A percentile compares a stretch with the other conserved stretches of the same genome.
phyloP scores from a whole-genome alignment of 257 asterid genomes.

The Solanum bukasovii region DNA sequence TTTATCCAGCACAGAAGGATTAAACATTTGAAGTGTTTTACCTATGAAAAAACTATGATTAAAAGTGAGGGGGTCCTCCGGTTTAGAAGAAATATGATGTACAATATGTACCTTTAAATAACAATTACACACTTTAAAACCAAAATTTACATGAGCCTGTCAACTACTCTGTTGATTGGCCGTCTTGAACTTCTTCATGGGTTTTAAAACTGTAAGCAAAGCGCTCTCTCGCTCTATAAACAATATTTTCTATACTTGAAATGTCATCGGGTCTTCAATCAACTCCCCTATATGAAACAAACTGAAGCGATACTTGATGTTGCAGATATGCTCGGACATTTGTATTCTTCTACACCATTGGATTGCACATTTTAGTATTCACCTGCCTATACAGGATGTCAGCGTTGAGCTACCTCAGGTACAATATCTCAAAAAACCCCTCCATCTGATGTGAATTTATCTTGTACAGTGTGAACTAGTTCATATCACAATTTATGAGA shows the following conservation, averaged over 20 bases:
- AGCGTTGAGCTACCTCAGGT: constrained; percentile 92
- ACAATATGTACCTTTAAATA: background rate
- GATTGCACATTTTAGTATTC: constrained; percentile 88
- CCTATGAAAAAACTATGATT: background rate
- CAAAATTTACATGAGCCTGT: background rate
- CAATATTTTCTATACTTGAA: background rate
- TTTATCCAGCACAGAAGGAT: background rate
- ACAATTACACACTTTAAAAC: background rate
- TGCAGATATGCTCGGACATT: constrained; percentile 87
- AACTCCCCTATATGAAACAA: background rate
- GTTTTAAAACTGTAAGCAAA: background rate
- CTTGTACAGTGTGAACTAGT: background rate
- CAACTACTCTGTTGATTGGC: background rate
- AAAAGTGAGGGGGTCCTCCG: background rate
- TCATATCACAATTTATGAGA: background rate
- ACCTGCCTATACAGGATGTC: constrained; percentile 97
- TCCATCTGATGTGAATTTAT: background rate
- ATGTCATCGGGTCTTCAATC: background rate
- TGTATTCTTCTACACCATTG: constrained; percentile 92
- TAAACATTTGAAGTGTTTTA: background rate
- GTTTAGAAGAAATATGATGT: background rate
- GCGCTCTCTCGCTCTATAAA: background rate
- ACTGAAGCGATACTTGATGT: background rate
- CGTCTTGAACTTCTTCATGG: background rate
- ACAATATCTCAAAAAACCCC: background rate